phyloP scores from a whole-genome alignment of 2,329 filamentous ascomycete genomes.

The Tetracladium maxilliforme region DNA sequence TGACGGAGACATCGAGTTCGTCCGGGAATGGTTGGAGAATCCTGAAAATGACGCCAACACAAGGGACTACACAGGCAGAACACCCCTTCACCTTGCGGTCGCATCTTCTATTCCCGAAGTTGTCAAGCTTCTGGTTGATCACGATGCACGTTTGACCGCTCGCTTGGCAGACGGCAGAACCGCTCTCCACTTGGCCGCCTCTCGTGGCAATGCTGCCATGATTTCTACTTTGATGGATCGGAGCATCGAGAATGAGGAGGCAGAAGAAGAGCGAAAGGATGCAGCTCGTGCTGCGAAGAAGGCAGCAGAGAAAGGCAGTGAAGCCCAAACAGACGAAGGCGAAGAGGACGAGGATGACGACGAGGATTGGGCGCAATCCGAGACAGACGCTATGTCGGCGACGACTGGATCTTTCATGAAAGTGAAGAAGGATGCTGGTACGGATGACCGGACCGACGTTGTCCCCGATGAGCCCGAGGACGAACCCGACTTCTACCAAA shows the following conservation, averaged over 20 bases:
- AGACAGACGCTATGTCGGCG: too few relatives aligned
- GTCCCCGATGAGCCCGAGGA: conserved; percentile 41
- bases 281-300: conserved; percentile 15
- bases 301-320: conserved; percentile 2
- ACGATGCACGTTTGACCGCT: conserved; percentile 57
- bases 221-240: conserved; percentile 58
- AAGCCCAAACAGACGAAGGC: conserved; percentile 9
- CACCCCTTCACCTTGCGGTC: conserved; percentile 64
- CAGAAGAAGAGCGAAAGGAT: conserved; percentile 33
- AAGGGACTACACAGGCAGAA: conserved; percentile 65
- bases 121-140: conserved; percentile 55
- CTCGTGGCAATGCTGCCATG: conserved; percentile 53
- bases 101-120: conserved; percentile 54
- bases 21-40: conserved; percentile 54
- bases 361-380: conserved; percentile 22
- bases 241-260: conserved; percentile 59
- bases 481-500: conserved; percentile 67
- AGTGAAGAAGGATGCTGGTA: conserved; percentile 7
- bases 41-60: conserved; percentile 57
- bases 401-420: conserved; percentile 11
- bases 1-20: conserved; percentile 53
- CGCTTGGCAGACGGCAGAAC: conserved; percentile 69
- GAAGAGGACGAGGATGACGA: conserved; percentile 15
- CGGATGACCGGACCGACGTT: conserved; percentile 19
- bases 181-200: conserved; percentile 68